These are phyloP conservation scores for Oryza australiensis DNA, from an alignment of 176 grass and related monocot species.

Conservation along the genomic window DNA sequence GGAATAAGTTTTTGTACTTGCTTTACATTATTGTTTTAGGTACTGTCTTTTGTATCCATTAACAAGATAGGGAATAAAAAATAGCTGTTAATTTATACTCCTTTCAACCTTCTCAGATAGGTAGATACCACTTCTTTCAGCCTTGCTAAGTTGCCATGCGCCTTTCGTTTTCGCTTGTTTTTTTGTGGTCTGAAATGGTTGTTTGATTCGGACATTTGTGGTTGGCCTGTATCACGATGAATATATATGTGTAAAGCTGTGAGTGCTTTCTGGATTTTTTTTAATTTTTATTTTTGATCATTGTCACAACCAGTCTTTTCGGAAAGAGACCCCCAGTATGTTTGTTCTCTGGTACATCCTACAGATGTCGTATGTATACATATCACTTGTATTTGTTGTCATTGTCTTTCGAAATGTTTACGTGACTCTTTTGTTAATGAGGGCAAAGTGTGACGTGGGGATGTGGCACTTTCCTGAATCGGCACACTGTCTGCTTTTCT, in stretches of 20 bases:
- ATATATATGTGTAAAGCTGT: constrained; percentile 13
- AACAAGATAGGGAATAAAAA: constrained; percentile 12
- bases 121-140: constrained; percentile 2
- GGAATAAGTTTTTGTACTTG: not conserved
- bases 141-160: not conserved
- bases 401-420: not conserved
- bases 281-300: constrained; percentile 9
- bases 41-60: constrained; percentile 20
- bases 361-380: constrained; percentile 32
- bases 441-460: not conserved
- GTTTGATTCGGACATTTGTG: constrained; percentile 35
- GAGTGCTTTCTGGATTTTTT: constrained; percentile 1
- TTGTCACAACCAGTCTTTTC: constrained; percentile 24
- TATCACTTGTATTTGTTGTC: not conserved
- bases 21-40: constrained; percentile 2
- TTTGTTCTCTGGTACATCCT: constrained; percentile 12
- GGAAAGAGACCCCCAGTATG: constrained; percentile 24
- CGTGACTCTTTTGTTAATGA: not conserved
- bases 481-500: constrained; percentile 5
- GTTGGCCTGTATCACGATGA: constrained; percentile 5
- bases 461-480: not conserved
- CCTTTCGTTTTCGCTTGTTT: constrained; percentile 34
- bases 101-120: not conserved
- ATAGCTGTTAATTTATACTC: constrained; percentile 4
- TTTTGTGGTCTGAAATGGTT: constrained; percentile 30